phyloP scores from a whole-genome alignment of 2,329 filamentous ascomycete genomes.

The Leptographium radiaticola region DNA sequence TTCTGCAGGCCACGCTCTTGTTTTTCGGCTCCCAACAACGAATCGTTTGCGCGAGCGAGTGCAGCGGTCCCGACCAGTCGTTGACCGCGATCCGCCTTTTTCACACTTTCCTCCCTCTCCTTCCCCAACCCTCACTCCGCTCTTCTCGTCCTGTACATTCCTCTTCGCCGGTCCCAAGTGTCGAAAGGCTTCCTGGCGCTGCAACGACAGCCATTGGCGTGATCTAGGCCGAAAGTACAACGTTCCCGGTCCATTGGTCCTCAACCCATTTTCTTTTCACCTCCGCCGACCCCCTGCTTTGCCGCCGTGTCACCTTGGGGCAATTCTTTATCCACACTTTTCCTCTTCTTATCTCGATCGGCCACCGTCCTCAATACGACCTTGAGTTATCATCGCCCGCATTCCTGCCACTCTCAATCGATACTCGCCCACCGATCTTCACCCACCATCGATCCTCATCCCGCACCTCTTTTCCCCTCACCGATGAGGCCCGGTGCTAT shows the following conservation, averaged over 20 bases:
- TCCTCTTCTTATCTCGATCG: neutral
- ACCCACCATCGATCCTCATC: neutral
- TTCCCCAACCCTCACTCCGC: no score
- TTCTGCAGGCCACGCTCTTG: neutral
- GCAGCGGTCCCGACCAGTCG: neutral
- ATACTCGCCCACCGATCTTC: neutral
- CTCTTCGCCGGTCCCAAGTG: no score
- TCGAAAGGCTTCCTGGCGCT: no score
- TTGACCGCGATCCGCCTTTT: no score
- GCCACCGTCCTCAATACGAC: neutral
- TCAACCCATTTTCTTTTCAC: no score
- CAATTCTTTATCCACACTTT: neutral
- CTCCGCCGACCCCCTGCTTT: neutral
- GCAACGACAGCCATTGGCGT: no score
- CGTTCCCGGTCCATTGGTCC: no score
- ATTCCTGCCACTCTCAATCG: neutral
- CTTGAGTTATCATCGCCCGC: neutral
- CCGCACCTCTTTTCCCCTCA: neutral
- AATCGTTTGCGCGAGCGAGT: neutral
- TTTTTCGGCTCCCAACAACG: neutral
- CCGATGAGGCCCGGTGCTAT: constrained; percentile 18
- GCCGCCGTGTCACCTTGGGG: neutral
- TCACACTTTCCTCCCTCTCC: no score
- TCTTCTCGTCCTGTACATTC: no score
- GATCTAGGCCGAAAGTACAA: no score